Evolutionary conservation across 768 basidiomycete genomes (phyloP).

Genomic region (Hebeloma cylindrosporum): DNA sequence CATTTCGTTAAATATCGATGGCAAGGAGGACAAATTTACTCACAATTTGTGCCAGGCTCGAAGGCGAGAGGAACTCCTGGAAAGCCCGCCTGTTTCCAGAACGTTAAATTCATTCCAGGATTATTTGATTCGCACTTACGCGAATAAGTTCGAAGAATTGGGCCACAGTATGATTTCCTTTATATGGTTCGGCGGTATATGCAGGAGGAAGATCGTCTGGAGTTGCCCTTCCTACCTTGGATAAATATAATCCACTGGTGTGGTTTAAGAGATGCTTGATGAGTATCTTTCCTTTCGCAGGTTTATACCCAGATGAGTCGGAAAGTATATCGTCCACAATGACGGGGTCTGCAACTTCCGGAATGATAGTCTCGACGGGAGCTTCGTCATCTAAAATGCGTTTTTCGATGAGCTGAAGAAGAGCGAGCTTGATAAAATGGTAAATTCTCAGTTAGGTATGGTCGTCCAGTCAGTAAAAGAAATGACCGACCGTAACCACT

Average conservation of each 20-base stretch:
- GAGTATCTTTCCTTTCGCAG: slow-evolving; percentile 23
- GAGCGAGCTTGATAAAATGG: slow-evolving; percentile 24
- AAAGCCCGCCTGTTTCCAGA: slow-evolving; percentile 18
- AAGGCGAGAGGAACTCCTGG: slow-evolving; percentile 28
- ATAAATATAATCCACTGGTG: slow-evolving; percentile 31
- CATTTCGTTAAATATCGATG: background rate
- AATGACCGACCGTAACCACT: slow-evolving; percentile 23
- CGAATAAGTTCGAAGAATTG: slow-evolving; percentile 21
- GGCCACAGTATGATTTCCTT: slow-evolving; percentile 17
- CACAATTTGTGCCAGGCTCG: slow-evolving; percentile 33
- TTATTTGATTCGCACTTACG: slow-evolving; percentile 10
- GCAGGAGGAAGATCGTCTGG: slow-evolving; percentile 7
- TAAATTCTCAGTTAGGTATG: background rate
- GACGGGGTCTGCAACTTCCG: slow-evolving; percentile 29
- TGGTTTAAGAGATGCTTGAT: slow-evolving; percentile 33
- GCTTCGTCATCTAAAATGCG: slow-evolving; percentile 32
- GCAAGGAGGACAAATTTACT: background rate
- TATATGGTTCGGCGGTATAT: slow-evolving; percentile 15
- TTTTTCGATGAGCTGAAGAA: slow-evolving; percentile 34
- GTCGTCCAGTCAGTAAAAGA: background rate
- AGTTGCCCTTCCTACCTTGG: background rate
- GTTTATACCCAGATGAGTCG: slow-evolving; percentile 15
- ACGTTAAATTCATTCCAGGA: background rate
- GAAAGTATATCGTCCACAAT: slow-evolving; percentile 18
- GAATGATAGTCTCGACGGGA: slow-evolving; percentile 26